Conservation (phyloP, 2,329 filamentous ascomycete genomes). For the Tolypocladium paradoxum region DNA sequence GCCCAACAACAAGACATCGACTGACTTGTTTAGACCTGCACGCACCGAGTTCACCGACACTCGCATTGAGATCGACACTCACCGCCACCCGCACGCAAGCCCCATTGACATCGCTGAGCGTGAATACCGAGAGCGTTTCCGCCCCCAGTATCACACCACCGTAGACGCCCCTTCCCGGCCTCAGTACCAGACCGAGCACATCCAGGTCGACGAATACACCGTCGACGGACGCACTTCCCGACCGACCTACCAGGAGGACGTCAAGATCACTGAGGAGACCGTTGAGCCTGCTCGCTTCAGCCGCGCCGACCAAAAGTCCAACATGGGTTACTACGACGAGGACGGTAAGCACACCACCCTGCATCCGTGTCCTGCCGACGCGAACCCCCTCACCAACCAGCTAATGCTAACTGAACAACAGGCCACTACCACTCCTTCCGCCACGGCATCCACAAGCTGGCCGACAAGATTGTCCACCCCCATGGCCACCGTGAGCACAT, state of each 20-base stretch:
- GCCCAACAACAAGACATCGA: constrained; percentile 13
- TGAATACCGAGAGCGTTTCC: constrained; percentile 53
- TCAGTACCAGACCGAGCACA: constrained; percentile 19
- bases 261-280: constrained; percentile 55
- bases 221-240: constrained; percentile 24
- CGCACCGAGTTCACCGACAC: constrained; percentile 46
- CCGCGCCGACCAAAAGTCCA: constrained; percentile 34
- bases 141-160: constrained; percentile 33
- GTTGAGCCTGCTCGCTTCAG: constrained; percentile 41
- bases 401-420: constrained; percentile 13
- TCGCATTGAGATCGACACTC: constrained; percentile 54
- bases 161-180: constrained; percentile 21
- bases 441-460: constrained; percentile 44
- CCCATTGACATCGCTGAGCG: constrained; percentile 55
- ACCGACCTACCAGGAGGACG: constrained; percentile 42
- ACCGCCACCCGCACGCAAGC: constrained; percentile 35
- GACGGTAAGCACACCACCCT: constrained; percentile 33
- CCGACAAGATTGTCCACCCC: constrained; percentile 41
- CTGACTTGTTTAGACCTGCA: constrained; percentile 19
- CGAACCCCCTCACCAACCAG: neutral
- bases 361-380: neutral
- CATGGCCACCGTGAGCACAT: constrained; percentile 35
- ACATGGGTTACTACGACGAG: constrained; percentile 58
- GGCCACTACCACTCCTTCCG: constrained; percentile 51
- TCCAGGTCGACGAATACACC: constrained; percentile 23